A percentile compares a stretch with the other conserved stretches of the same genome.
Evolutionary conservation across 2,329 filamentous ascomycete genomes (phyloP).

Genomic region (Aspergillus neoniger): DNA sequence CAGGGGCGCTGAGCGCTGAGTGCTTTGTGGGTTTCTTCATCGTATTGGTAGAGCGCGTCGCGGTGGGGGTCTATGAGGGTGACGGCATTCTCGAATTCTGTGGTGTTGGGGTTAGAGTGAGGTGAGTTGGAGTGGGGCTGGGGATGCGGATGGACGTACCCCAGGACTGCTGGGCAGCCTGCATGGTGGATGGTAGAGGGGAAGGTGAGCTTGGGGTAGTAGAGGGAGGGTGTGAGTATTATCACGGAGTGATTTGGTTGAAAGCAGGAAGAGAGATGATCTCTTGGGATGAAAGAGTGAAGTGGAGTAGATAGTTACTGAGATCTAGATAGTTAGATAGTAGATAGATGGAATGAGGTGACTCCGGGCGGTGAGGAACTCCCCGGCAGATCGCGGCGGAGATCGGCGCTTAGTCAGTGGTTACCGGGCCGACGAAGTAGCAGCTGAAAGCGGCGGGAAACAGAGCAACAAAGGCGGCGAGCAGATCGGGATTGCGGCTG

Average conservation of each 20-base stretch:
- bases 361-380: constrained; percentile 28
- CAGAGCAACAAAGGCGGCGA: constrained; percentile 3
- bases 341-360: constrained; percentile 5
- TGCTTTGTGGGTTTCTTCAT: constrained; percentile 66
- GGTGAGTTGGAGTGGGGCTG: constrained; percentile 6
- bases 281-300: neutral
- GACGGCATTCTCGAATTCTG: constrained; percentile 86
- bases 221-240: neutral
- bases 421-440: constrained; percentile 38
- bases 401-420: constrained; percentile 31
- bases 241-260: neutral
- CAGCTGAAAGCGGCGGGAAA: constrained; percentile 31
- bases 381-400: constrained; percentile 33
- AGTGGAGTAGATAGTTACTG: neutral
- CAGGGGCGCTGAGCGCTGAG: constrained; percentile 70
- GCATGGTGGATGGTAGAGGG: constrained; percentile 46
- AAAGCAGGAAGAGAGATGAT: neutral
- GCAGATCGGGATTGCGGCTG: constrained; percentile 17
- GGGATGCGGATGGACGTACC: constrained; percentile 43
- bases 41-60: constrained; percentile 89
- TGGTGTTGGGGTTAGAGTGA: constrained; percentile 5
- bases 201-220: neutral
- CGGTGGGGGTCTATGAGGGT: constrained; percentile 80
- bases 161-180: constrained; percentile 62
- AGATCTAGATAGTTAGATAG: neutral